phyloP scores from a whole-genome alignment of 257 asterid genomes.

The Lavandula angustifolia region DNA sequence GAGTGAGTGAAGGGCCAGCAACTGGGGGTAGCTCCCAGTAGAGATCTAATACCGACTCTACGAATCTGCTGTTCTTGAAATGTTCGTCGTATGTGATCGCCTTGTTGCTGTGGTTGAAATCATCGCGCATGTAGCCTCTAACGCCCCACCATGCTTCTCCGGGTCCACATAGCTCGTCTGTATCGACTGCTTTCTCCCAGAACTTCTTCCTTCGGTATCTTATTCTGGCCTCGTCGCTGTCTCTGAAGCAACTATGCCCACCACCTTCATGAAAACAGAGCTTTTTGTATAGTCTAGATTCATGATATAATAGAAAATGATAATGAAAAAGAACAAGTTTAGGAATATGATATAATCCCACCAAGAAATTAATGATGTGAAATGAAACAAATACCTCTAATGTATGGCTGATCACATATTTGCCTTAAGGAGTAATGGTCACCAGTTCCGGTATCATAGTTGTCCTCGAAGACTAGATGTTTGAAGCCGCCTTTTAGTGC shows the following conservation, averaged over 20 bases:
- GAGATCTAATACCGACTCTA: constrained; percentile 77
- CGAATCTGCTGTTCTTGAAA: constrained; percentile 81
- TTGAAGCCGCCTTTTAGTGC: constrained; percentile 92
- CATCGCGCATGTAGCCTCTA: constrained; percentile 80
- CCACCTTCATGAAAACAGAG: constrained; percentile 58
- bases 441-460: constrained; percentile 96
- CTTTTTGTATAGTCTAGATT: not conserved
- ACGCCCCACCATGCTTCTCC: constrained; percentile 99
- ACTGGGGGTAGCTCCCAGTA: constrained; percentile 98
- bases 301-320: not conserved
- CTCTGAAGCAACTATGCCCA: constrained; percentile 91
- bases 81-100: constrained; percentile 64
- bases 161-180: constrained; percentile 81
- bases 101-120: constrained; percentile 86
- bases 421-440: constrained; percentile 97
- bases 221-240: constrained; percentile 82
- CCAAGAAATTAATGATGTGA: constrained; percentile 11
- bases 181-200: constrained; percentile 85
- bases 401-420: constrained; percentile 86
- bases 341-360: not conserved
- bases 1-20: constrained; percentile 95
- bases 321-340: not conserved
- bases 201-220: constrained; percentile 65
- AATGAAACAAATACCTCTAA: constrained; percentile 55
- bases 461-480: constrained; percentile 92